Evolutionary conservation across 2,329 filamentous ascomycete genomes (phyloP).

Genomic region (Ceratocystiopsis sp.): DNA sequence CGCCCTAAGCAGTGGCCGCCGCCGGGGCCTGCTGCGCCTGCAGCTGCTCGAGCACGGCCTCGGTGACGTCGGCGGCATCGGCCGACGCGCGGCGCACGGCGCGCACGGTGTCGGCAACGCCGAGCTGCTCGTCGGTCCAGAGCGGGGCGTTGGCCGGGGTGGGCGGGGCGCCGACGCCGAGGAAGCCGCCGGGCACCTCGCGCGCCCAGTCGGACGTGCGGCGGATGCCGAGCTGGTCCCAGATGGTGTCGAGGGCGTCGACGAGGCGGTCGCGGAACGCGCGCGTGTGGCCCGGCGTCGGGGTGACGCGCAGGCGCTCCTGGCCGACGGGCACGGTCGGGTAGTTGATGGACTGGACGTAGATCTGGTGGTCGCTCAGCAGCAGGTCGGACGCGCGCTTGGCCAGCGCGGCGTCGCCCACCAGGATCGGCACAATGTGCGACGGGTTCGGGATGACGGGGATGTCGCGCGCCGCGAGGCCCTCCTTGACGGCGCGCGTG

Average conservation of each 20-base stretch:
- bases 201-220: conserved; percentile 83
- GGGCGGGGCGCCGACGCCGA: conserved; percentile 69
- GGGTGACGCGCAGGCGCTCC: conserved; percentile 88
- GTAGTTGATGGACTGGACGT: conserved; percentile 98
- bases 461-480: conserved; percentile 62
- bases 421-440: conserved; percentile 86
- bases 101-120: conserved; percentile 47
- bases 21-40: neutral
- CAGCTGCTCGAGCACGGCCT: conserved; percentile 42
- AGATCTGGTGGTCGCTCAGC: conserved; percentile 78
- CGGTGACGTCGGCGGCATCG: conserved; percentile 27
- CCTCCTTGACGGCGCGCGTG: conserved; percentile 83
- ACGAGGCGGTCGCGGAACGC: conserved; percentile 77
- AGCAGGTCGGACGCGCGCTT: conserved; percentile 87
- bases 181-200: conserved; percentile 60
- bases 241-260: conserved; percentile 69
- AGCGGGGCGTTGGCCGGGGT: conserved; percentile 50
- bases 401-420: conserved; percentile 84
- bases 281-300: conserved; percentile 79
- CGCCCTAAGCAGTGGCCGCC: neutral
- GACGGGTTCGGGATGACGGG: conserved; percentile 96
- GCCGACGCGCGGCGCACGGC: no score
- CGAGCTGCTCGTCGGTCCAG: conserved; percentile 83
- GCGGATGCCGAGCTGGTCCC: conserved; percentile 77
- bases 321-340: conserved; percentile 96